Base-by-base conservation (phyloP, 805 yeast species). In the Pichia paraexigua region DNA sequence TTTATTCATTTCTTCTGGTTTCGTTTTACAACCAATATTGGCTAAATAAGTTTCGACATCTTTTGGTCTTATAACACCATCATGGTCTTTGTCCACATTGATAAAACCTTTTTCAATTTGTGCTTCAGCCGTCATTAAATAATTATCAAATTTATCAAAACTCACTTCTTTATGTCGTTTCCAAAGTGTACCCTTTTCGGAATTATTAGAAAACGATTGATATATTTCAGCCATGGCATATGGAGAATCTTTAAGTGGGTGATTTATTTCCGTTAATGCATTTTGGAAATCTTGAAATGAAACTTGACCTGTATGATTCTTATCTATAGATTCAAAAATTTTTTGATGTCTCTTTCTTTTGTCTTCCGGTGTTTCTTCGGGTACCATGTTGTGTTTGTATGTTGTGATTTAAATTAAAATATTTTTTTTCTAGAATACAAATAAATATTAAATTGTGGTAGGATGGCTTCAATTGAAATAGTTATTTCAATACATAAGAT, bases 71-170 rank as follows among this genome's bases (percentile, higher is more conserved):
- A 90, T 73, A 53, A 66, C 76, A 1, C 96, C 96, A 63, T 87
- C 95, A 47, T 80, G 70, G 60, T 88, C 88, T 41, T 70, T 68
- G 65, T 88, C 96, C 40, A 88, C 75, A 51, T 71, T 77, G 48
- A 72, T 70, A 64, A 89, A 88, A 0, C 95, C 94, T 43, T 68
- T 70, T 37, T 75, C 73, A 51, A 88, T 84, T 62, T 86, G 92
- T 17, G 71, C 68, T 61, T 89, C 96, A 1, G 95, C 88, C 17
- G 73, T 72, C 11, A 71, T 63, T 27, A 86, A 75, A 66, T 87
- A 89, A 28, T 70, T 68, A 58, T 81, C 76, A 65, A 88, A 88
- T 60, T 84, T 88, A 20, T 74, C 74, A 56, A 78, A 82, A 60
- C 82, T 87, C 24, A 85, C 75, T 66, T 53, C 82, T 76, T 37